Evolutionary conservation across 176 grass and related monocot genomes (phyloP).

Genomic region (Bothriochloa decipiens): DNA sequence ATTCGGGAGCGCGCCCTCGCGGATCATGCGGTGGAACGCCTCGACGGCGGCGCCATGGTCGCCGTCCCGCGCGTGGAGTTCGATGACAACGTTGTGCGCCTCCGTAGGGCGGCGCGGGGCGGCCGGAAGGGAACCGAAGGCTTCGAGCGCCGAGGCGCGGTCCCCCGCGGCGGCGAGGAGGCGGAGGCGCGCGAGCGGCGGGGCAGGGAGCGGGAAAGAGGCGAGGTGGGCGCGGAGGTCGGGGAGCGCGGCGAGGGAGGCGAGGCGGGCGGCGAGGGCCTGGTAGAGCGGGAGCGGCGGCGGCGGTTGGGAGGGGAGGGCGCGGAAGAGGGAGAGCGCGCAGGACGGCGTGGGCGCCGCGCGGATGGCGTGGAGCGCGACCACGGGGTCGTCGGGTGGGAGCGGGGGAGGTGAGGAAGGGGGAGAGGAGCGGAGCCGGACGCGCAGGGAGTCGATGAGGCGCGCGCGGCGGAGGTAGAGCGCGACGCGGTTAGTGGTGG

Average conservation of each 20-base stretch:
- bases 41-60: conserved; percentile 53
- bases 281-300: conserved; percentile 48
- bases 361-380: conserved; percentile 53
- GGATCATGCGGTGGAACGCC: conserved; percentile 68
- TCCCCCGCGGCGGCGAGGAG: conserved; percentile 58
- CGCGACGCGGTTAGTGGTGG: conserved; percentile 29
- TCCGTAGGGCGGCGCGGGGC: conserved; percentile 44
- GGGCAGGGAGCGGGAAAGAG: conserved; percentile 50
- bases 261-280: conserved; percentile 52
- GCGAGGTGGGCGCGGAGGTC: conserved; percentile 48
- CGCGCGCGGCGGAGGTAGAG: conserved; percentile 69
- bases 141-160: conserved; percentile 36
- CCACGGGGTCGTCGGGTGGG: conserved; percentile 42
- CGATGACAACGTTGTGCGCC: conserved; percentile 63
- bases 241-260: conserved; percentile 35
- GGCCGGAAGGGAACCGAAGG: conserved; percentile 53
- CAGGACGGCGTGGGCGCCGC: conserved; percentile 42
- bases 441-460: conserved; percentile 59
- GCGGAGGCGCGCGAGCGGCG: conserved; percentile 57
- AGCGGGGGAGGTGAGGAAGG: neutral
- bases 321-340: conserved; percentile 39
- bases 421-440: conserved; percentile 40
- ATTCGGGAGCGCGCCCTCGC: conserved; percentile 68
- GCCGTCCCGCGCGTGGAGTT: conserved; percentile 44
- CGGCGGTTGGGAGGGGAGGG: conserved; percentile 36